Conservation (phyloP, 2,329 filamentous ascomycete species). For the Macrophomina phaseolina region DNA sequence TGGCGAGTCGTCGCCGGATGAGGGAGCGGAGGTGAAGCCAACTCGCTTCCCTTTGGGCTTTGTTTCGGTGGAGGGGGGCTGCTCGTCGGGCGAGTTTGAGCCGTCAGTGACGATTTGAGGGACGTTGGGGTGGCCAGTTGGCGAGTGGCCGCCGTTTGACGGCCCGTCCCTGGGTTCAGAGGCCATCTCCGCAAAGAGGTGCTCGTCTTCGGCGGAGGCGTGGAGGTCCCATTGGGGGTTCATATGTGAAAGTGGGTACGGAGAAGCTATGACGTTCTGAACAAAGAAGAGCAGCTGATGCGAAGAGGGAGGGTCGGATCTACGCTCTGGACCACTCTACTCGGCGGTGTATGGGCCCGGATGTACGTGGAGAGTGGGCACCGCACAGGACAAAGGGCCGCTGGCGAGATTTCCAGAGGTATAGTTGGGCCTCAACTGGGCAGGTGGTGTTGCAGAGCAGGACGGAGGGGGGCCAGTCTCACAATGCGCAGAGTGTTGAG, state of each 20-base stretch:
- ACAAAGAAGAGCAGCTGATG: slow-evolving; percentile 20
- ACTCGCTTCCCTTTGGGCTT: slow-evolving; percentile 24
- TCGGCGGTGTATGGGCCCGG: slow-evolving; percentile 24
- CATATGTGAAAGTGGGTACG: slow-evolving; percentile 28
- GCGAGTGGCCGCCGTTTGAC: slow-evolving; percentile 2
- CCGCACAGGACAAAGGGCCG: slow-evolving; percentile 21
- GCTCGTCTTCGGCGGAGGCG: slow-evolving; percentile 24
- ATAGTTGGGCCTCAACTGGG: slow-evolving; percentile 25
- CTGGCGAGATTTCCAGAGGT: slow-evolving; percentile 19
- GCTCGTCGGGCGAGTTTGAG: slow-evolving; percentile 16
- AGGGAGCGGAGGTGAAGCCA: slow-evolving; percentile 24
- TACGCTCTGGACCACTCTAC: slow-evolving; percentile 23
- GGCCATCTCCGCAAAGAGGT: slow-evolving; percentile 28
- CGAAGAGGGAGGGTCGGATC: slow-evolving; percentile 22
- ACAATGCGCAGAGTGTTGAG: slow-evolving; percentile 24
- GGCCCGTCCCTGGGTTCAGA: slow-evolving; percentile 20
- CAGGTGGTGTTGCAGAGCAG: not conserved
- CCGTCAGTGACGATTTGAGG: slow-evolving; percentile 23
- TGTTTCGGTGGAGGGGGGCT: not conserved
- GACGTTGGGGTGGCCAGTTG: not conserved
- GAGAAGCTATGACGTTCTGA: slow-evolving; percentile 27
- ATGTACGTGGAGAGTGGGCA: slow-evolving; percentile 23
- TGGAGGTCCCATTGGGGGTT: slow-evolving; percentile 27
- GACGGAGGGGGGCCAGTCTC: slow-evolving; percentile 14
- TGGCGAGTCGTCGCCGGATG: slow-evolving; percentile 18